phyloP scores from a whole-genome alignment of 2,329 filamentous ascomycete species.

The Rutstroemia sp. region DNA sequence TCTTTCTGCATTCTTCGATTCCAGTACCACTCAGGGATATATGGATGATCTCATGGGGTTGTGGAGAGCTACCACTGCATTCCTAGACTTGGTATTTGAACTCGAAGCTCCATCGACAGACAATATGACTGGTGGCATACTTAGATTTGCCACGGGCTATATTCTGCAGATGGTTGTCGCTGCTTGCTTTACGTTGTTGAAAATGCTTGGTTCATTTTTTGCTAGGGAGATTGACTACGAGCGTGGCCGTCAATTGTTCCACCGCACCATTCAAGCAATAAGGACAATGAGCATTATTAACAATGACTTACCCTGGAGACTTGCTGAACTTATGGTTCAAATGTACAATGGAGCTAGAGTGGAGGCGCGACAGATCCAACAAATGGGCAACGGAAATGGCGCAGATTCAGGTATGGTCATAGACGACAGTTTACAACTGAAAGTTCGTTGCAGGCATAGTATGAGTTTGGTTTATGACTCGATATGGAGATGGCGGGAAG shows the following conservation, averaged over 20 bases:
- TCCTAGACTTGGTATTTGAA: slow-evolving; percentile 53
- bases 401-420: slow-evolving; percentile 34
- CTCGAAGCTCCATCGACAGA: slow-evolving; percentile 45
- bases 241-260: slow-evolving; percentile 60
- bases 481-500: slow-evolving; percentile 79
- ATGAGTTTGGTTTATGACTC: slow-evolving; percentile 82
- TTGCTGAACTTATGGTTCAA: slow-evolving; percentile 80
- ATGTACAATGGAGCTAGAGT: slow-evolving; percentile 62
- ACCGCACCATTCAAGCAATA: slow-evolving; percentile 62
- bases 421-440: slow-evolving; percentile 69
- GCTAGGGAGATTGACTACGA: slow-evolving; percentile 63
- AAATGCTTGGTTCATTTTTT: slow-evolving; percentile 72
- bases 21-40: slow-evolving; percentile 62
- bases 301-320: slow-evolving; percentile 72
- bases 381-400: slow-evolving; percentile 30
- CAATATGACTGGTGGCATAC: slow-evolving; percentile 36
- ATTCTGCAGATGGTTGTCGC: slow-evolving; percentile 83
- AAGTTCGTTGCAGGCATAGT: slow-evolving; percentile 76
- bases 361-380: slow-evolving; percentile 34
- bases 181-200: slow-evolving; percentile 68
- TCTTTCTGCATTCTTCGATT: slow-evolving; percentile 74
- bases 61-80: slow-evolving; percentile 63
- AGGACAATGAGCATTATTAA: slow-evolving; percentile 66
- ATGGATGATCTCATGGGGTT: slow-evolving; percentile 68
- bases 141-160: slow-evolving; percentile 66